phyloP scores from a whole-genome alignment of 768 basidiomycete species.

The Hericium rajendrae region DNA sequence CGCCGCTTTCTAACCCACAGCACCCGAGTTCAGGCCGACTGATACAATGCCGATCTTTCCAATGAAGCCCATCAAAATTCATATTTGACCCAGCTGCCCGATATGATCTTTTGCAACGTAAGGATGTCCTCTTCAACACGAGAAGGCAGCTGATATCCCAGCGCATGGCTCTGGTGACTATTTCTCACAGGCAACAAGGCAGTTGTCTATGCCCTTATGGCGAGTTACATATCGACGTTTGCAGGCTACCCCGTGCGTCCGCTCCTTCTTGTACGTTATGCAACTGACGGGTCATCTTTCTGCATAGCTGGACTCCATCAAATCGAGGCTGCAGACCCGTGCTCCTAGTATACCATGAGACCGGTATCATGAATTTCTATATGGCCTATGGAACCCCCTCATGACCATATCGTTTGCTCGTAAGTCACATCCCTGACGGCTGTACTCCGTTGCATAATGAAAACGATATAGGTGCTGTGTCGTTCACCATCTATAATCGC shows the following conservation, averaged over 20 bases:
- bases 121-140: not conserved
- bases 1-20: not conserved
- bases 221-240: constrained; percentile 87
- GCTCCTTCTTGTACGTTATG: not conserved
- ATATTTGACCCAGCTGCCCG: no score
- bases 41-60: not conserved
- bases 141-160: not conserved
- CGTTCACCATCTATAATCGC: constrained; percentile 82
- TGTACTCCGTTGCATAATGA: constrained; percentile 1
- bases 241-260: constrained; percentile 73
- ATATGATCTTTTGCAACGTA: constrained; percentile 13
- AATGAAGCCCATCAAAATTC: constrained; percentile 7
- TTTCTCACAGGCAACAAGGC: constrained; percentile 62
- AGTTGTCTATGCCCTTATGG: constrained; percentile 82
- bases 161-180: not conserved
- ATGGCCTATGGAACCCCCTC: constrained; percentile 86
- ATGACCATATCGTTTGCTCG: constrained; percentile 95
- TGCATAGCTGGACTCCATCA: constrained; percentile 80
- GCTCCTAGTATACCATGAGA: constrained; percentile 66
- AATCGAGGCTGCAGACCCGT: constrained; percentile 85
- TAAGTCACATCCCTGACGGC: no score
- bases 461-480: constrained; percentile 58
- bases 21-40: not conserved
- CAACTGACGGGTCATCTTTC: not conserved
- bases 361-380: constrained; percentile 86